Evolutionary conservation across 2,329 filamentous ascomycete genomes (phyloP), one percentile per base, ranked within the genome.

Genomic region (Aspergillus phoenicis): DNA sequence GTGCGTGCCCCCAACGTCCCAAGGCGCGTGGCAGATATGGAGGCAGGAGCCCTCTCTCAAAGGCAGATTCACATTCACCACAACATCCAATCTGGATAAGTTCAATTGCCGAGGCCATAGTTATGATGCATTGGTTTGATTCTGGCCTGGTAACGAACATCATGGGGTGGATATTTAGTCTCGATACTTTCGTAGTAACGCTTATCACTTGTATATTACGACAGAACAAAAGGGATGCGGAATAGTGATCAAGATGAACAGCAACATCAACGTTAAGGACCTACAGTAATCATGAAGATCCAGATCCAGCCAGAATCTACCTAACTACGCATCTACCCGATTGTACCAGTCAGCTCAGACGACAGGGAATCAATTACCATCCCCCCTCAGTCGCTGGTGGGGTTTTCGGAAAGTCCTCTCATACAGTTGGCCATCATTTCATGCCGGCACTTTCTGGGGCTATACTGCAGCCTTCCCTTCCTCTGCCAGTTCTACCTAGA

Each of bases 1-100:
- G 62, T 64, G 64, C 64, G 62, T 65, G 64, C 24, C 48, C 57
- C 36, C 52, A 57, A 58, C 41, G 33, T 11, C 52, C 20, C 28
- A 36, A 5, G 15, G 61, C 43, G 15, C 22, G 61, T 63, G 61
- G 57, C 13, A 28, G 10, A 51, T 49, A 26, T 8, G 41, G 20
- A 45, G 41, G 8, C 17, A 45, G 41, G 13, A 22, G 41, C 20
- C 20, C 41, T 45, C 41, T 45, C n/a, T 24, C 10, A 17, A 20
- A 43, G 8, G 39, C n/a, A 20, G 39, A 43, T 20, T 43, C 30
- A 13, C 30, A 4, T 43, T 43, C 39, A 36, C 11, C 30, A 13
- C 30, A 13, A 36, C 11, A 43, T 20, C 10, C 41, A 33, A 11
- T 6, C 24, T 13, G 15, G 7, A 3, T 28, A 5, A 33, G 26